Percentiles rank a stretch among this genome's conserved stretches.
Conservation (phyloP, 371 early-diverging fungal genomes). For the Rhizopus delemar region DNA sequence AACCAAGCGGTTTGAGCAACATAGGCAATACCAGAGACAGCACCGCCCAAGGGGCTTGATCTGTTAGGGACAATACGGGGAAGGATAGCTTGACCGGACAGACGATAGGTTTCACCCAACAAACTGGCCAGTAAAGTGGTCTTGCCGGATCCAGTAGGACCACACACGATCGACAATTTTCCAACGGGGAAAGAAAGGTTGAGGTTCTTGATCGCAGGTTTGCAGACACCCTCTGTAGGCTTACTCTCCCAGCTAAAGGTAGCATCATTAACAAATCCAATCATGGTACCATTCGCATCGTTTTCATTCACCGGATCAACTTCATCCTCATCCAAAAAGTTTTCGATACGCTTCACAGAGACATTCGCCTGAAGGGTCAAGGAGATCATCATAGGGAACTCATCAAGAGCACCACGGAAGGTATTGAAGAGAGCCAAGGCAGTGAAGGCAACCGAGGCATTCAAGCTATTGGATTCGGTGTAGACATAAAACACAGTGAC, state of each 20-base stretch:
- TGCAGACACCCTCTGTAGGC: constrained; percentile 11
- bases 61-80: constrained; percentile 36
- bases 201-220: constrained; percentile 57
- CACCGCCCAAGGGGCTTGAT: constrained; percentile 29
- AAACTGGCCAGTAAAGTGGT: constrained; percentile 69
- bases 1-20: constrained; percentile 88
- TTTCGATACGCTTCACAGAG: constrained; percentile 71
- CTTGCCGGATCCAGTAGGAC: constrained; percentile 83
- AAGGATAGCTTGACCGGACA: constrained; percentile 47
- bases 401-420: constrained; percentile 70
- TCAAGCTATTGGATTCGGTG: constrained; percentile 53
- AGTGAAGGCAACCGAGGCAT: constrained; percentile 68
- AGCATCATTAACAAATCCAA: constrained; percentile 57
- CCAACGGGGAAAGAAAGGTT: constrained; percentile 63
- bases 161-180: constrained; percentile 75
- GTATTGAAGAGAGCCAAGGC: constrained; percentile 66
- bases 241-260: constrained; percentile 54
- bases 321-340: constrained; percentile 73
- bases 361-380: constrained; percentile 71
- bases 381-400: constrained; percentile 69
- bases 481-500: constrained; percentile 59
- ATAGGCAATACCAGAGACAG: constrained; percentile 67
- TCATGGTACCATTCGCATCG: constrained; percentile 6
- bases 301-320: constrained; percentile 32
- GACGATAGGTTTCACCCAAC: constrained; percentile 58